Evolutionary conservation across 2,329 filamentous ascomycete species (phyloP), one percentile per base, ranked within the genome.

Genomic region (Trichophyton verrucosum): DNA sequence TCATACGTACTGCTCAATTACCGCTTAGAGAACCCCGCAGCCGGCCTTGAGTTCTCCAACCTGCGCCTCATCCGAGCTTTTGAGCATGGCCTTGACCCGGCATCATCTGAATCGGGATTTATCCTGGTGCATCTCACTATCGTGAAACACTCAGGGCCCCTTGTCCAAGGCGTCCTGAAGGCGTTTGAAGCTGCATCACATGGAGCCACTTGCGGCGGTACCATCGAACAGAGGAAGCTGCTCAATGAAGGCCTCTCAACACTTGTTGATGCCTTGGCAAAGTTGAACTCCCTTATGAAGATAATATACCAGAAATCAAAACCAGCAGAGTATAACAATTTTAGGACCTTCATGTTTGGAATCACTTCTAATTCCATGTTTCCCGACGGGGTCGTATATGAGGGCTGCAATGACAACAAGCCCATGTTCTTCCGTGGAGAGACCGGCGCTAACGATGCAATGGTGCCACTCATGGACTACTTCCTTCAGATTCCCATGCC

Each of bases 361-460:
- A 53, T 53, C 30, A 53, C 49, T n/a, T 53, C 49, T 4, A 53
- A 53, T 17, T 53, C 49, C 22, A 53, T 53, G 49, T 53, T 53
- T 53, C 49, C 49, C 15, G 49, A 53, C 13, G 49, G 49, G 30
- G 49, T 53, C 15, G 15, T 53, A 15, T 53, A 53, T 53, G 49
- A 53, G 20, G 49, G 49, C 11, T 53, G 49, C 30, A 53, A 53
- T 53, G 49, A 33, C 22, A 33, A 53, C 15, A 53, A 53, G 49
- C 49, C 49, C 22, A 53, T 53, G 49, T 53, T 53, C 22, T 53
- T 53, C 49, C 49, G 49, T n/a, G 49, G 49, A 9, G 49, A 53
- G 27, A 53, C 49, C n/a, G 49, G 49, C 7, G 49, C 49, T 13
- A 53, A 53, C n/a, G 49, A 53, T 24, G 49, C 49, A n/a, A 53